Evolutionary conservation across 352 stramenopile species (phyloP).

Genomic region (Thraustochytrium sp.): DNA sequence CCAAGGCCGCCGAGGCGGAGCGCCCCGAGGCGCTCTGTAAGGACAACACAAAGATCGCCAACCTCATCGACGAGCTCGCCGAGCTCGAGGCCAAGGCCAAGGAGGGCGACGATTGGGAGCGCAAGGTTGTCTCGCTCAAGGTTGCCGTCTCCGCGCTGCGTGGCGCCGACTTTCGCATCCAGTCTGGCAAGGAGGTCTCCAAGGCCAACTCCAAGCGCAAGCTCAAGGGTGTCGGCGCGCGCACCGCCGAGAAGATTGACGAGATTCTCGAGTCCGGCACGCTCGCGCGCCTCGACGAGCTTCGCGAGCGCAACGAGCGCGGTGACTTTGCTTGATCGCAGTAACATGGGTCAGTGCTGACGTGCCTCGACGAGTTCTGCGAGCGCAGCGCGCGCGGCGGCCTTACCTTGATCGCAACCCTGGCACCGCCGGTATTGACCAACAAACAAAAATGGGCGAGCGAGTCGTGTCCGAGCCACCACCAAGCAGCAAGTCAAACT

Average conservation of each 20-base stretch:
- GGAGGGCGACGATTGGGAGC: neutral
- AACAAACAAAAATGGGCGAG: too few species aligned
- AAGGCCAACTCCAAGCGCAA: constrained; percentile 19
- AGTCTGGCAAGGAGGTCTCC: constrained; percentile 13
- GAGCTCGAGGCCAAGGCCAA: constrained; percentile 24
- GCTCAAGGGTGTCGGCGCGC: neutral
- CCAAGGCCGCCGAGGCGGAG: neutral
- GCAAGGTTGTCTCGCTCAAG: constrained; percentile 23
- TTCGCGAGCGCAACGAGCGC: neutral
- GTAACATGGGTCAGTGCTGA: neutral
- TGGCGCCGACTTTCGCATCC: neutral
- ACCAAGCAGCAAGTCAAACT: too few species aligned
- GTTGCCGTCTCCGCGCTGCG: constrained; percentile 3
- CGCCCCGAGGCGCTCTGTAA: neutral
- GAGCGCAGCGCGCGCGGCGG: too few species aligned
- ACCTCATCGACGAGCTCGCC: constrained; percentile 26
- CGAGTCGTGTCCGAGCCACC: too few species aligned
- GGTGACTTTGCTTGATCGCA: neutral
- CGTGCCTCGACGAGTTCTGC: neutral
- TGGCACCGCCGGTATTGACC: too few species aligned
- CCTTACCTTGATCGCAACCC: too few species aligned
- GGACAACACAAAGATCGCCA: constrained; percentile 16
- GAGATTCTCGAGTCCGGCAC: constrained; percentile 17
- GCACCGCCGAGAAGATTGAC: constrained; percentile 34
- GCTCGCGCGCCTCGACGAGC: constrained; percentile 4